These are phyloP conservation scores for Xylaria sp. DNA, from an alignment of 2,329 filamentous ascomycete genomes.

Conservation along the genomic window DNA sequence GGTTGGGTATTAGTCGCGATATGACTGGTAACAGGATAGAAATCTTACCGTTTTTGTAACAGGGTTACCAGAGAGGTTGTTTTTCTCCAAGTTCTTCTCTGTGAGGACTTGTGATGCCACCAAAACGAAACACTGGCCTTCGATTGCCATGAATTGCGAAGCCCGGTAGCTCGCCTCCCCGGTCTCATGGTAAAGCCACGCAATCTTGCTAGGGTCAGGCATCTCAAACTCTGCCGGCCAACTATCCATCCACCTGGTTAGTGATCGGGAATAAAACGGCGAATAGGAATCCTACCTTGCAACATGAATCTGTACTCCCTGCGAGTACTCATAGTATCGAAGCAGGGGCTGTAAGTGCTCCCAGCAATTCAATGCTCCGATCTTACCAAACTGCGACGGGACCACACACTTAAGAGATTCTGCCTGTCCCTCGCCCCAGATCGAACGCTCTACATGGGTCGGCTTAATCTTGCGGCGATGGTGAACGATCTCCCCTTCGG, in stretches of 20 bases:
- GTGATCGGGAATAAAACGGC: constrained; percentile 4
- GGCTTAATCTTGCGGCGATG: constrained; percentile 58
- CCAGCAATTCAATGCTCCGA: constrained; percentile 62
- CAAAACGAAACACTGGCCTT: constrained; percentile 50
- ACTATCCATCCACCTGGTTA: constrained; percentile 30
- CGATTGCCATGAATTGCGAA: constrained; percentile 51
- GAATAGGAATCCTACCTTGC: constrained; percentile 33
- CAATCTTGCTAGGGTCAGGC: constrained; percentile 43
- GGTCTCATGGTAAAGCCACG: constrained; percentile 46
- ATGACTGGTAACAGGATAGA: background rate
- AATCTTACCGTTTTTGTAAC: constrained; percentile 43
- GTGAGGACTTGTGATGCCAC: constrained; percentile 48
- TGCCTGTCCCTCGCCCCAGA: constrained; percentile 62
- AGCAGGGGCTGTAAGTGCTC: constrained; percentile 61
- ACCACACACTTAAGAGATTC: constrained; percentile 60
- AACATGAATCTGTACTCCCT: constrained; percentile 44
- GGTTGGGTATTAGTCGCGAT: constrained; percentile 9
- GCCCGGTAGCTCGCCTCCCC: constrained; percentile 43
- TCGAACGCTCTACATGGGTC: constrained; percentile 53
- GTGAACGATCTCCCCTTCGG: constrained; percentile 51
- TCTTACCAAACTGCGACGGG: constrained; percentile 54
- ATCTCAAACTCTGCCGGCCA: constrained; percentile 45
- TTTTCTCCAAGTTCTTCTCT: constrained; percentile 47
- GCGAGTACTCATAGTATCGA: constrained; percentile 45
- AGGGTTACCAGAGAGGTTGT: constrained; percentile 46